Conservation (phyloP, 2,329 filamentous ascomycete species). For the Aschersonia sp. region DNA sequence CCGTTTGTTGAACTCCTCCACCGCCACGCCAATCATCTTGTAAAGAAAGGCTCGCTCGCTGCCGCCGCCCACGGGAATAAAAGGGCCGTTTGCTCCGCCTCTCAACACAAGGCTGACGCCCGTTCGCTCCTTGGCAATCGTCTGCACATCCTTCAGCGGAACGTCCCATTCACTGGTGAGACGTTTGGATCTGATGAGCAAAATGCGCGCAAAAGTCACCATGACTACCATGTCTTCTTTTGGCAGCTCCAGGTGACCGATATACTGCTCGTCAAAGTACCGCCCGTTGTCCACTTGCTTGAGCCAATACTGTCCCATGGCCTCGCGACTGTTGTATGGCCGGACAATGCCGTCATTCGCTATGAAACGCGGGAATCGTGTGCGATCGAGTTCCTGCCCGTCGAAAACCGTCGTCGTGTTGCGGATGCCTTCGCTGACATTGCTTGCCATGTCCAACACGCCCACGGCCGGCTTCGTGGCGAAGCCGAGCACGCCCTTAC, state of each 20-base stretch:
- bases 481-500: constrained; percentile 86
- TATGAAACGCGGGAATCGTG: constrained; percentile 86
- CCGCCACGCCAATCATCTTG: constrained; percentile 49
- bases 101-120: constrained; percentile 80
- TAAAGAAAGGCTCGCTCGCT: constrained; percentile 51
- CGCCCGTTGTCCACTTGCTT: constrained; percentile 96
- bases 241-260: constrained; percentile 86
- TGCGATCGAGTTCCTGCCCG: constrained; percentile 81
- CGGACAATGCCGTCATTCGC: constrained; percentile 85
- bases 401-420: constrained; percentile 99
- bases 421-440: constrained; percentile 91
- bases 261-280: constrained; percentile 95
- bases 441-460: constrained; percentile 91
- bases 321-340: constrained; percentile 87
- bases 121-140: constrained; percentile 90
- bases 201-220: constrained; percentile 75
- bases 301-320: constrained; percentile 94
- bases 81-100: constrained; percentile 85
- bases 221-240: constrained; percentile 80
- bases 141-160: constrained; percentile 87
- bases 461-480: constrained; percentile 95
- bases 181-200: constrained; percentile 77
- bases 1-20: constrained; percentile 52
- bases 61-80: constrained; percentile 87
- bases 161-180: constrained; percentile 92